Conservation (phyloP, 2,329 filamentous ascomycete species). For the Emergomyces africanus region DNA sequence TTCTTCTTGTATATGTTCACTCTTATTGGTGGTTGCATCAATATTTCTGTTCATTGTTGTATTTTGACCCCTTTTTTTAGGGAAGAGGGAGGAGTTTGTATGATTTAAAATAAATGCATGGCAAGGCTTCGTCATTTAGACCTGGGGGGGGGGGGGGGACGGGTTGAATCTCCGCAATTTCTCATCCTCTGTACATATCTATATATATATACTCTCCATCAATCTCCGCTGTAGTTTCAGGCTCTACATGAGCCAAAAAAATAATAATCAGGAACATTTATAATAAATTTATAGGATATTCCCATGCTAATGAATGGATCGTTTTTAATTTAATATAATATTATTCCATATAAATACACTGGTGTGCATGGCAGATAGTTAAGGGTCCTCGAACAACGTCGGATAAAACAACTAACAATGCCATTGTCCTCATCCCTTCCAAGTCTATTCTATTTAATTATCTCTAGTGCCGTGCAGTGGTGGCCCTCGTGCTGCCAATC, state of each 20-base stretch:
- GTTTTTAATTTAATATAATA: background rate
- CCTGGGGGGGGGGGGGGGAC: background rate
- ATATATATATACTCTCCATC: background rate
- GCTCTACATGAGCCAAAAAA: background rate
- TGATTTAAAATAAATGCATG: background rate
- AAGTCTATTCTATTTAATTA: too few relatives aligned
- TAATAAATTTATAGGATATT: background rate
- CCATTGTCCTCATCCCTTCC: background rate
- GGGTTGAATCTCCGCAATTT: background rate
- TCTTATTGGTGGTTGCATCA: background rate
- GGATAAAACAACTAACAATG: too few relatives aligned
- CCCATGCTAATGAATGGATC: background rate
- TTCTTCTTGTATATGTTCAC: background rate
- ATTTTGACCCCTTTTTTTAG: background rate
- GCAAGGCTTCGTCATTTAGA: background rate
- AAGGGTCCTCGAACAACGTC: too few relatives aligned
- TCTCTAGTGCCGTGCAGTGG: background rate
- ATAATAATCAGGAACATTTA: background rate
- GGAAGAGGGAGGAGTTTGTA: background rate
- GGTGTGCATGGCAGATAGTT: too few relatives aligned
- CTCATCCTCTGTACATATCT: background rate
- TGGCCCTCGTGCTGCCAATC: background rate
- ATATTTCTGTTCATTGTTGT: constrained; percentile 1
- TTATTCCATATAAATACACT: background rate
- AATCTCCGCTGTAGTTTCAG: background rate